Percentiles rank a stretch among this genome's conserved stretches.
Conservation (phyloP, 495 filamentous ascomycete species). For the Mytilinidion resinicola region DNA sequence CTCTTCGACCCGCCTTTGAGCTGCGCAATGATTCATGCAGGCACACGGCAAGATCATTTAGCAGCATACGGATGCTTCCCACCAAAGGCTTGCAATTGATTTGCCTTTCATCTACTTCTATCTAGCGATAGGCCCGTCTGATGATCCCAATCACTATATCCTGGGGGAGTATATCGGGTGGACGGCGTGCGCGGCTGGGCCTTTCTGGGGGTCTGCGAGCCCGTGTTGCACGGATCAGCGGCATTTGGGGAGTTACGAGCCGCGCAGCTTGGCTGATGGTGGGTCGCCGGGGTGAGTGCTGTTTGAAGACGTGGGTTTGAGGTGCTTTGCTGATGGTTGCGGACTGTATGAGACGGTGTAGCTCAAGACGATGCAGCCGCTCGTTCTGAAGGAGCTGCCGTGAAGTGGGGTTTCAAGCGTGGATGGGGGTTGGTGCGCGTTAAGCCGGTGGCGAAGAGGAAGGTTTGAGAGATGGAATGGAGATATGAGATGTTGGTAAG, state of each 20-base stretch:
- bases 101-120: too few species aligned
- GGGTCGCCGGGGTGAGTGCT: constrained; percentile 31
- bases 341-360: constrained; percentile 17
- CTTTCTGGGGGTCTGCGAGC: constrained; percentile 44
- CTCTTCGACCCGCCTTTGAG: too few species aligned
- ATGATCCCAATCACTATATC: too few species aligned
- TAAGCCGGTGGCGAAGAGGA: neutral
- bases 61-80: too few species aligned
- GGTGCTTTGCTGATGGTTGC: neutral
- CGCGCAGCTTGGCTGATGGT: constrained; percentile 40
- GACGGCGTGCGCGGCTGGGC: constrained; percentile 50
- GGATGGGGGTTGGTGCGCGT: neutral
- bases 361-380: constrained; percentile 11
- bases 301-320: neutral
- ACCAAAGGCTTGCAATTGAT: too few species aligned
- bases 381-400: constrained; percentile 14
- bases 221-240: constrained; percentile 45
- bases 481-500: neutral
- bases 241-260: constrained; percentile 44
- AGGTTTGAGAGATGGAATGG: neutral
- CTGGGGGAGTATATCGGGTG: constrained; percentile 51
- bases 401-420: constrained; percentile 15
- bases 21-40: too few species aligned
- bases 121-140: too few species aligned
- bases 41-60: too few species aligned